Conservation (phyloP, 176 grass and related monocot genomes). For the Juncus inflexus region DNA sequence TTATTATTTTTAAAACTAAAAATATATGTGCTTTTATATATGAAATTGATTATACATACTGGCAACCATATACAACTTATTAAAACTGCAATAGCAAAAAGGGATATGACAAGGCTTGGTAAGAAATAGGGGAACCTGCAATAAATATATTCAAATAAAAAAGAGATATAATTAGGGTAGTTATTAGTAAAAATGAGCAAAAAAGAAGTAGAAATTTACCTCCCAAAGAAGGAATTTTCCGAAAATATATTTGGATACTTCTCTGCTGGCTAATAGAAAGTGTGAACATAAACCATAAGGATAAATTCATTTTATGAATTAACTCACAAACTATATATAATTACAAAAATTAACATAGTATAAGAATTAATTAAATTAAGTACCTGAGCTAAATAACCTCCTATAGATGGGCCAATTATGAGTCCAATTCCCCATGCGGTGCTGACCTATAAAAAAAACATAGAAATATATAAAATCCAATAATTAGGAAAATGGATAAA, state of each 20-base stretch:
- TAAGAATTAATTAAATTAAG: not conserved
- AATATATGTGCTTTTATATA: not conserved
- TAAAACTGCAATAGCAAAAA: slow-evolving; percentile 46
- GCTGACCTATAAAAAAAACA: slow-evolving; percentile 39
- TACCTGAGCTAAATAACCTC: slow-evolving; percentile 77
- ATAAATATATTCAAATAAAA: slow-evolving; percentile 12
- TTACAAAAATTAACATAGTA: not conserved
- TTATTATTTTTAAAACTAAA: not conserved
- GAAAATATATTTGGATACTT: slow-evolving; percentile 68
- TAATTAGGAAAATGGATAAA: not conserved
- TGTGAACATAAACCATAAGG: slow-evolving; percentile 4
- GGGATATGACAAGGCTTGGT: slow-evolving; percentile 60
- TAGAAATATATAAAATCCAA: not conserved
- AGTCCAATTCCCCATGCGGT: slow-evolving; percentile 67
- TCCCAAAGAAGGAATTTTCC: slow-evolving; percentile 41
- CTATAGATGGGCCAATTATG: slow-evolving; percentile 71
- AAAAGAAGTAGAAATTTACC: slow-evolving; percentile 25
- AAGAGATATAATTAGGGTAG: not conserved
- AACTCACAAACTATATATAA: not conserved
- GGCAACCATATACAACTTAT: slow-evolving; percentile 69
- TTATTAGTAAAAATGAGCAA: not conserved
- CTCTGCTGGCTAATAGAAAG: slow-evolving; percentile 49
- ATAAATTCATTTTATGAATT: not conserved
- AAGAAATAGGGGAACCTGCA: slow-evolving; percentile 84
- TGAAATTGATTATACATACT: slow-evolving; percentile 34